Evolutionary conservation across 2,329 filamentous ascomycete species (phyloP).

Genomic region (Ophiostoma montium): DNA sequence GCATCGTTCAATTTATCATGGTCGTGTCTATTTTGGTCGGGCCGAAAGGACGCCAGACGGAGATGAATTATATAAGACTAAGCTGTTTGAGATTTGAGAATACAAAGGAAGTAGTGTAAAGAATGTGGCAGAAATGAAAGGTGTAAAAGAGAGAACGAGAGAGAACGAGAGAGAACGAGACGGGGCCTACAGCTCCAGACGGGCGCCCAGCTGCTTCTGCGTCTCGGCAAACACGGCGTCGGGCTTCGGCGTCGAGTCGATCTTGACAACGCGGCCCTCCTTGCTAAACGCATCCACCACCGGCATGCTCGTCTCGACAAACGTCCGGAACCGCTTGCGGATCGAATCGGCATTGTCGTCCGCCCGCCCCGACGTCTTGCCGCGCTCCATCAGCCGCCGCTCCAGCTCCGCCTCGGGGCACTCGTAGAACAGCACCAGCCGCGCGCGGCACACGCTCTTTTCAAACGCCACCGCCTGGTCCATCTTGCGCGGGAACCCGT

Average conservation of each 20-base stretch:
- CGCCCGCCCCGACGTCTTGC: constrained; percentile 78
- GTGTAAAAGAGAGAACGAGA: too few relatives aligned
- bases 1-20: too few relatives aligned
- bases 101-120: too few relatives aligned
- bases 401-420: constrained; percentile 86
- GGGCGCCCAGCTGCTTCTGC: constrained; percentile 32
- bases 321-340: constrained; percentile 88
- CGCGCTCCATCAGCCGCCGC: constrained; percentile 67
- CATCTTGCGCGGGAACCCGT: constrained; percentile 89
- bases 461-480: constrained; percentile 95
- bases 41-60: not conserved
- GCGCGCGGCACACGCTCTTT: constrained; percentile 67
- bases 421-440: constrained; percentile 86
- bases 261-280: constrained; percentile 65
- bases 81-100: not conserved
- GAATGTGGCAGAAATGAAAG: too few relatives aligned
- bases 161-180: not conserved
- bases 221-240: constrained; percentile 46
- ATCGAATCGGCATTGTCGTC: constrained; percentile 96
- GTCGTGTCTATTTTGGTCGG: too few relatives aligned
- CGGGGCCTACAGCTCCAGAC: constrained; percentile 31
- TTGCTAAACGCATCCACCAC: constrained; percentile 75
- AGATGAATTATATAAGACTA: not conserved
- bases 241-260: constrained; percentile 55
- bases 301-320: constrained; percentile 94